Evolutionary conservation across 192 early-diverging fungal species (phyloP).

Genomic region (Geosiphon pyriformis): DNA sequence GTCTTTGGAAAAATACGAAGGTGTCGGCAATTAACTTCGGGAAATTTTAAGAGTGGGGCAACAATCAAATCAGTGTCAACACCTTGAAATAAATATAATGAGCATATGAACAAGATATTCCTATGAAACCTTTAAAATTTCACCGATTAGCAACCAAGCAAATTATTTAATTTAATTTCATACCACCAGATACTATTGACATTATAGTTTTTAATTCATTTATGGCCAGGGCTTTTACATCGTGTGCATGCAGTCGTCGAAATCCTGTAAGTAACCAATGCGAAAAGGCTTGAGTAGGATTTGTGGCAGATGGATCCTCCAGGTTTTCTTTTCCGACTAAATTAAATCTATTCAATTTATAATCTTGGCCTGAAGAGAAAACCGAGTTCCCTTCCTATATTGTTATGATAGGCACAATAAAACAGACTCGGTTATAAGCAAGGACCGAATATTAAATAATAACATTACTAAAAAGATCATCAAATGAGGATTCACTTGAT

Average conservation of each 20-base stretch:
- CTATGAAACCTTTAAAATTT: neutral
- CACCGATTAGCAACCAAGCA: no score
- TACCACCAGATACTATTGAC: conserved; percentile 68
- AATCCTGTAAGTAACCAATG: conserved; percentile 81
- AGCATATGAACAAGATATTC: conserved; percentile 22
- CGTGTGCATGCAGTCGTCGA: conserved; percentile 90
- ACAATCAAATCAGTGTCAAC: conserved; percentile 70
- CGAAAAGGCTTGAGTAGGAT: neutral
- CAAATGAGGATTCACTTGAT: conserved; percentile 30
- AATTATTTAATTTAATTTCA: no score
- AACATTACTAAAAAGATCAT: neutral
- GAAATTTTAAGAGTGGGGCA: conserved; percentile 53
- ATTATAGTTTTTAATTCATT: conserved; percentile 63
- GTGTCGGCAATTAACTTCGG: conserved; percentile 53
- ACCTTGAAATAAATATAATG: conserved; percentile 71
- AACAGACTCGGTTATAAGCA: no score
- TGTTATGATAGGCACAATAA: neutral
- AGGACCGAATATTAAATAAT: no score
- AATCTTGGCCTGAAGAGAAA: conserved; percentile 87
- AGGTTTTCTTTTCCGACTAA: conserved; percentile 32
- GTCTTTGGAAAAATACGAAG: conserved; percentile 58
- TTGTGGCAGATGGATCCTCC: conserved; percentile 24
- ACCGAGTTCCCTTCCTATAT: conserved; percentile 58
- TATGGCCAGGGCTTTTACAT: conserved; percentile 82
- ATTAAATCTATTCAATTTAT: conserved; percentile 71